Percentiles rank a stretch among this genome's conserved stretches.
These are phyloP conservation scores for Dipteronia dyeriana DNA, from an alignment of 345 rosid genomes.

Conservation along the genomic window DNA sequence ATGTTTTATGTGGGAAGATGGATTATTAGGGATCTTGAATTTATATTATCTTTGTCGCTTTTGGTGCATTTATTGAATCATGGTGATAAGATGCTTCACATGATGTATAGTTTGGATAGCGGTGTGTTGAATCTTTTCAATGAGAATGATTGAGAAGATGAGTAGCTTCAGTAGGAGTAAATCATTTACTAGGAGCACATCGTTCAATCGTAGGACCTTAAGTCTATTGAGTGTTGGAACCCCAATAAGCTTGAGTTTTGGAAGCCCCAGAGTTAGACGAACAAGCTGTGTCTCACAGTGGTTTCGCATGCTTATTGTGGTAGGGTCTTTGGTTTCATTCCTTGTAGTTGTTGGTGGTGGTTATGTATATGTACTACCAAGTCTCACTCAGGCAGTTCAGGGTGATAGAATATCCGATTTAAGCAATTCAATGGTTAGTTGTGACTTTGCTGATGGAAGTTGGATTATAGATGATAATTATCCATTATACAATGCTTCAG, in stretches of 20 bases:
- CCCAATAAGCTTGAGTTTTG: slow-evolving; percentile 36
- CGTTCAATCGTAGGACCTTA: slow-evolving; percentile 38
- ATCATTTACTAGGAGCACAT: slow-evolving; percentile 42
- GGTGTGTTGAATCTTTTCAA: slow-evolving; percentile 16
- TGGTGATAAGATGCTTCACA: slow-evolving; percentile 23
- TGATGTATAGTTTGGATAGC: slow-evolving; percentile 24
- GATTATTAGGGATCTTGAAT: slow-evolving; percentile 19
- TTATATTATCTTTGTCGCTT: not conserved
- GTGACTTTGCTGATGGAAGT: slow-evolving; percentile 58
- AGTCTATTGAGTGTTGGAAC: slow-evolving; percentile 37
- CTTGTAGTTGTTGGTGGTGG: slow-evolving; percentile 51
- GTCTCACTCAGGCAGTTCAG: slow-evolving; percentile 46
- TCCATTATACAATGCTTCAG: slow-evolving; percentile 68
- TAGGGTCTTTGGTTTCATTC: slow-evolving; percentile 57
- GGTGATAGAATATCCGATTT: slow-evolving; percentile 41
- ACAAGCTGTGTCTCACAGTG: slow-evolving; percentile 42
- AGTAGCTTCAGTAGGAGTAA: slow-evolving; percentile 47
- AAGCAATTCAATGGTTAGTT: slow-evolving; percentile 38
- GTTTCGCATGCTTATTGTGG: slow-evolving; percentile 49
- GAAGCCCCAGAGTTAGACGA: slow-evolving; percentile 37
- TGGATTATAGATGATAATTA: slow-evolving; percentile 67
- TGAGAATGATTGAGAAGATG: slow-evolving; percentile 44
- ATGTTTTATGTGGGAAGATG: slow-evolving; percentile 12
- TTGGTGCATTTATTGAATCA: slow-evolving; percentile 15
- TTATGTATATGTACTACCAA: slow-evolving; percentile 68